A percentile compares a stretch with the other conserved stretches of the same genome.
These are phyloP conservation scores for Arthrobotrys megalospora DNA, from an alignment of 2,329 filamentous ascomycete species.

Conservation along the genomic window DNA sequence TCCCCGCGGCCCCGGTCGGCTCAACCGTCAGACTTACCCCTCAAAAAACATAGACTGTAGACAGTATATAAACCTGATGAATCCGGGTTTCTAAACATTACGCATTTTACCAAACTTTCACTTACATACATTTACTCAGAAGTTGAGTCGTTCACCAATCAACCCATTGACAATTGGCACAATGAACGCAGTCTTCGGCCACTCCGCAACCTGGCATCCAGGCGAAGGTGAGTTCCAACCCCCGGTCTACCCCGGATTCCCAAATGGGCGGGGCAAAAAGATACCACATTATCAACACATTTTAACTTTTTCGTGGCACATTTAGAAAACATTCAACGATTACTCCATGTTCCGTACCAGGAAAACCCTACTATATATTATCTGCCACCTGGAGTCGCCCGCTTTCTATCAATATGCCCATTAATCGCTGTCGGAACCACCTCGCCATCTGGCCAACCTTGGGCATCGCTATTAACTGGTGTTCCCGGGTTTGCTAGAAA, in stretches of 20 bases:
- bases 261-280: constrained; percentile 2
- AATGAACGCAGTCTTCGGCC: constrained; percentile 39
- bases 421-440: constrained; percentile 81
- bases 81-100: no score
- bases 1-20: neutral
- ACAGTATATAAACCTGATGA: no score
- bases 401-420: constrained; percentile 75
- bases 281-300: constrained; percentile 41
- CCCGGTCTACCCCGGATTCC: constrained; percentile 1
- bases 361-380: constrained; percentile 78
- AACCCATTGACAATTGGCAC: neutral
- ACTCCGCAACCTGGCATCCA: constrained; percentile 13
- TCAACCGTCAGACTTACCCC: neutral
- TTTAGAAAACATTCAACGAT: constrained; percentile 72
- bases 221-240: constrained; percentile 34
- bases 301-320: constrained; percentile 8
- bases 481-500: constrained; percentile 77
- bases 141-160: no score
- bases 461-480: constrained; percentile 86
- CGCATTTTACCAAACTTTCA: no score
- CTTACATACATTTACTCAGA: neutral
- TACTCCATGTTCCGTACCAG: constrained; percentile 74
- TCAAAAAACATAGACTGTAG: neutral
- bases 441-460: constrained; percentile 77
- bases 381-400: constrained; percentile 75